Base-by-base conservation (phyloP, 2,329 filamentous ascomycete species). In the Apiospora kogelbergensis region DNA sequence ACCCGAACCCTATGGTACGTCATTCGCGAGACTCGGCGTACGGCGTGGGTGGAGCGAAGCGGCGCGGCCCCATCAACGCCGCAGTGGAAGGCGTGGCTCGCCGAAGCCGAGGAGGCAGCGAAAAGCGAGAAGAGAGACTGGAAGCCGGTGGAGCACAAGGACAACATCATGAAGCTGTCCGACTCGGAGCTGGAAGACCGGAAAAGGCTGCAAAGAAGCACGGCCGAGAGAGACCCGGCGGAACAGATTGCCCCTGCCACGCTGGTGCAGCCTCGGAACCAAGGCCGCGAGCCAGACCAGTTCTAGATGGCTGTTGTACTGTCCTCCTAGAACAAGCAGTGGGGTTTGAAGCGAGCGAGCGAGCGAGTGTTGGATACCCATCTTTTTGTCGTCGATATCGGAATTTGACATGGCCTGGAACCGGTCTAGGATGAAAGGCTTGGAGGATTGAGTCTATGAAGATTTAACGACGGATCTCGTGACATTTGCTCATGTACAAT, bases 1-100 rank as follows among this genome's bases (percentile, higher is more conserved):
- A 90, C 88, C 0, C 78, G 85, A 20, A 88, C 85, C 1, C 77
- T 90, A 68, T 90, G 88, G 88, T 88, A 83, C 71, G 87, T 86
- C 1, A 88, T 90, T 63, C 81, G 84, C 15, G 85, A 86, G 73
- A 89, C 87, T 0, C 76, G 81, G 73, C 79, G 79, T 30, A 85
- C 80, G 0, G 83, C 82, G 3, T 90, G 88, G 88, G 84, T 87
- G 2, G 78, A 79, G 68, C 80, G 82, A 48, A 84, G 82, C 65
- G 83, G 85, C 15, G 84, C 85, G 0, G 85, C 86, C 0, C 88
- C 88, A 0, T 76, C 76, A 13, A 89, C 87, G 0, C 73, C 78
- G 0, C 80, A 84, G 69, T 90, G 88, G 88, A 80, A 81, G 63
- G 71, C 77, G 67, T 90, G 88, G 88, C 79, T 90, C 6, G 73